A percentile compares a stretch with the other conserved stretches of the same genome.
Conservation (phyloP, 2,329 filamentous ascomycete species). For the Calonectria ilicicola region DNA sequence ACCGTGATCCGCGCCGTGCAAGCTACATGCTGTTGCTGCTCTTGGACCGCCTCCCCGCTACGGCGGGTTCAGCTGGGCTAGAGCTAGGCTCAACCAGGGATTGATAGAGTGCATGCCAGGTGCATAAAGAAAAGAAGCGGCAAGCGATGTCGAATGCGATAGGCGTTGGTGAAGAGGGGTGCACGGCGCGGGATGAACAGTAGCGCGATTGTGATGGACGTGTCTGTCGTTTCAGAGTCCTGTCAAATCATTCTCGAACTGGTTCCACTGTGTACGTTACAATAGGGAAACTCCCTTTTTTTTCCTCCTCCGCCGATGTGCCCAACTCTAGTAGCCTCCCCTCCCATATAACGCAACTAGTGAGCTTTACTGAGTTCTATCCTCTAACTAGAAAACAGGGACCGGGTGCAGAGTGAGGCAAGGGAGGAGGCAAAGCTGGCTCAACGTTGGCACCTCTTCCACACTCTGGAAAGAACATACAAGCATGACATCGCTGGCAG, state of each 20-base stretch:
- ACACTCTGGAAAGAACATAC: conserved; percentile 1
- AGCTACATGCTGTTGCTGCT: background rate
- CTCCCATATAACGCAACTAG: background rate
- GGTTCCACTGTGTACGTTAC: background rate
- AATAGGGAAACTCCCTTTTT: background rate
- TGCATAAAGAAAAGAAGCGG: background rate
- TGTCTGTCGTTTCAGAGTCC: conserved; percentile 39
- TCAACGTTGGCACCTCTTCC: background rate
- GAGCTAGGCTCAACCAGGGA: conserved; percentile 5
- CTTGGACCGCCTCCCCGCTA: conserved; percentile 2
- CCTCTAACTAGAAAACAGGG: background rate
- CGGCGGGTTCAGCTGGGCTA: conserved; percentile 1
- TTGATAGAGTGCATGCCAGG: background rate
- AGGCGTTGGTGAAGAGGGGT: background rate
- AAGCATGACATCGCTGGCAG: conserved; percentile 8
- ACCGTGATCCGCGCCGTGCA: background rate
- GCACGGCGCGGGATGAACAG: conserved; percentile 21
- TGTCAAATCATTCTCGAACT: background rate
- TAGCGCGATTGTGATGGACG: conserved; percentile 36
- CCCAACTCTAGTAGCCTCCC: background rate
- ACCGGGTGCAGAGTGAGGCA: background rate
- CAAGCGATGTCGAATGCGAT: background rate
- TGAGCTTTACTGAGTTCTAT: background rate
- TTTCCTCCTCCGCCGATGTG: too few relatives aligned
- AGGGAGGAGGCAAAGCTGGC: background rate